These are phyloP conservation scores for Blastobotrys apis DNA, from an alignment of 1,139 yeast genomes.

Conservation along the genomic window DNA sequence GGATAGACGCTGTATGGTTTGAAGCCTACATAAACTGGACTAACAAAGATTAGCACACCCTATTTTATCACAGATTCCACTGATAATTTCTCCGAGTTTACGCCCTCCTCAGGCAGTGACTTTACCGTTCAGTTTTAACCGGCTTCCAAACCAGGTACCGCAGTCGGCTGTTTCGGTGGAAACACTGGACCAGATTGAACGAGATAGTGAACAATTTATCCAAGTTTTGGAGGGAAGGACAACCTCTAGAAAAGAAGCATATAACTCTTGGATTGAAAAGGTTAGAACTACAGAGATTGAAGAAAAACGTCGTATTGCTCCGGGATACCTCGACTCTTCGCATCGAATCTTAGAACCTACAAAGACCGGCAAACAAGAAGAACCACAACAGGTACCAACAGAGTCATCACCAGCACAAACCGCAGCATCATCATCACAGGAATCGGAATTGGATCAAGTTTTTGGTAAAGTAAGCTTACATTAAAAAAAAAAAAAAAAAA, in stretches of 20 bases:
- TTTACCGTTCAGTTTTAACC: constrained; percentile 48
- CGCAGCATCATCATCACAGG: not conserved
- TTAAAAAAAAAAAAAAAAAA: too few relatives aligned
- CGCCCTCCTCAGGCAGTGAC: constrained; percentile 58
- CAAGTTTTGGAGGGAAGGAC: constrained; percentile 29
- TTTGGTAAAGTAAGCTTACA: constrained; percentile 19
- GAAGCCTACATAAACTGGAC: not conserved
- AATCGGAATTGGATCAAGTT: constrained; percentile 20
- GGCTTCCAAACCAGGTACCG: constrained; percentile 20
- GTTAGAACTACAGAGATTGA: constrained; percentile 26
- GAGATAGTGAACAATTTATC: constrained; percentile 29
- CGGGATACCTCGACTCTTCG: constrained; percentile 41
- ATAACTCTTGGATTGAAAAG: constrained; percentile 34
- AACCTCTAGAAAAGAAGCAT: constrained; percentile 27
- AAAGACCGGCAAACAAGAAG: constrained; percentile 12
- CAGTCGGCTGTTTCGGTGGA: constrained; percentile 6
- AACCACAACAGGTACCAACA: too few relatives aligned
- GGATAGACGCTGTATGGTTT: too few relatives aligned
- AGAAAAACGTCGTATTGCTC: constrained; percentile 39
- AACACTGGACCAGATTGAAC: constrained; percentile 20
- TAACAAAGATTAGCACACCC: constrained; percentile 43
- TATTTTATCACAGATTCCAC: constrained; percentile 52
- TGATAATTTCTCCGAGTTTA: constrained; percentile 51
- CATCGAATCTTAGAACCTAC: constrained; percentile 31
- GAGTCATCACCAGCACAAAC: too few relatives aligned